phyloP scores from a whole-genome alignment of 441 rosid genomes.

The Populus hybrid region DNA sequence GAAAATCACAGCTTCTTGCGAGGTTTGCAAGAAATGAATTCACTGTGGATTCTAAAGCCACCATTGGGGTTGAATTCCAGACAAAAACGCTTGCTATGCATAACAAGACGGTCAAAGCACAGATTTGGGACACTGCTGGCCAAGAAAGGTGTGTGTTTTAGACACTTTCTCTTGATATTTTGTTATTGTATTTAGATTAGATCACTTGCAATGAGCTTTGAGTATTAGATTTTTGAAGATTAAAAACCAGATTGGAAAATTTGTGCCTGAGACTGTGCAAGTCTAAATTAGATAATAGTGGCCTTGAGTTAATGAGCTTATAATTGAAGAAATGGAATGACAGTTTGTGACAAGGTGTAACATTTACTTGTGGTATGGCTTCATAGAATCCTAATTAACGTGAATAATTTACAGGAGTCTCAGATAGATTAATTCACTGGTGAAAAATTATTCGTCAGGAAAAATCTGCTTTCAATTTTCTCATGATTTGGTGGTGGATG shows the following conservation, averaged over 20 bases:
- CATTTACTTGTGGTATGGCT: no score
- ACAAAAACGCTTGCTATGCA: conserved; percentile 46
- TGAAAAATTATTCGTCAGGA: no score
- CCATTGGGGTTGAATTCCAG: conserved; percentile 58
- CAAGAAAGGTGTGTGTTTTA: conserved; percentile 45
- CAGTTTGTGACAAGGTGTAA: no score
- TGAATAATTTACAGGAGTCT: no score
- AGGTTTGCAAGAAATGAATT: conserved; percentile 53
- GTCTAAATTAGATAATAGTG: not conserved
- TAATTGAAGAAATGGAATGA: no score
- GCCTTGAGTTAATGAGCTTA: not conserved
- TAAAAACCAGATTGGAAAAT: not conserved
- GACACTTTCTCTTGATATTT: not conserved
- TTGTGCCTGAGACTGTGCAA: not conserved
- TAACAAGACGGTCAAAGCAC: conserved; percentile 50
- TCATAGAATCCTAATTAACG: no score
- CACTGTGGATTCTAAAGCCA: conserved; percentile 46
- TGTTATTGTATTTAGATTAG: not conserved
- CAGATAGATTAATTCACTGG: no score
- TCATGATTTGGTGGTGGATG: no score
- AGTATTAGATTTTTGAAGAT: not conserved
- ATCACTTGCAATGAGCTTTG: not conserved
- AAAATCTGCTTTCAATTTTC: no score
- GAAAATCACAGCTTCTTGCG: conserved; percentile 49
- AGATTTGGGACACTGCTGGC: conserved; percentile 66